A percentile compares a stretch with the other conserved stretches of the same genome.
Evolutionary conservation across 116 monocot genomes (phyloP).

Genomic region (Cymodocea nodosa): DNA sequence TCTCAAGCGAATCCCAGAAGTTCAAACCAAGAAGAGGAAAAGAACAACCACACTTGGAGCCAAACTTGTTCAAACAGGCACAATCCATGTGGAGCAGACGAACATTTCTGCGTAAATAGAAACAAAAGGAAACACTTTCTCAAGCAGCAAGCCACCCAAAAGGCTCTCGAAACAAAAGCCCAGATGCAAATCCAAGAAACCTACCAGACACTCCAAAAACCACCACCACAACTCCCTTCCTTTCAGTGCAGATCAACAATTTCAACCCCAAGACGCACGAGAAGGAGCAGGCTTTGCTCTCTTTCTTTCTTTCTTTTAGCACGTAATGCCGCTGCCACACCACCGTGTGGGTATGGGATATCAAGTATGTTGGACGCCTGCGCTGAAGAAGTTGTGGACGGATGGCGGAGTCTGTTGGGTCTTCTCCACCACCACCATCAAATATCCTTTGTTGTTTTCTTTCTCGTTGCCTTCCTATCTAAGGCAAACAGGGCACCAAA

Average conservation of each 20-base stretch:
- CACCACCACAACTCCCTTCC: not conserved
- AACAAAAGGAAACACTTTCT: conserved; percentile 12
- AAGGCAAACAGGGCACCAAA: conserved; percentile 2
- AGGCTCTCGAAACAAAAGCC: conserved; percentile 12
- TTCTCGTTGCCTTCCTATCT: not conserved
- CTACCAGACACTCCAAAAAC: not conserved
- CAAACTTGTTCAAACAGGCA: no score
- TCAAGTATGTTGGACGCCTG: not conserved
- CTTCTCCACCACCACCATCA: not conserved
- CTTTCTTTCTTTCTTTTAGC: not conserved
- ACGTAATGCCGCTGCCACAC: not conserved
- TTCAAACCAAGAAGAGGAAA: no score
- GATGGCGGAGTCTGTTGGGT: not conserved
- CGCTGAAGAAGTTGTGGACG: not conserved
- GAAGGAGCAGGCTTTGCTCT: not conserved
- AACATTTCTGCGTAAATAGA: not conserved
- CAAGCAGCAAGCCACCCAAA: not conserved
- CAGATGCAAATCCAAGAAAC: conserved; percentile 27
- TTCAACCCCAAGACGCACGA: not conserved
- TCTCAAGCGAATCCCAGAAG: no score
- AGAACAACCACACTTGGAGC: no score
- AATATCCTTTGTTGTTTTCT: not conserved
- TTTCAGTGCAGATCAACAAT: not conserved
- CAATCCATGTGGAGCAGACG: not conserved
- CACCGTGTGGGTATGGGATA: not conserved